phyloP scores from a whole-genome alignment of 371 early-diverging fungal genomes.

The Mortierella sp. region DNA sequence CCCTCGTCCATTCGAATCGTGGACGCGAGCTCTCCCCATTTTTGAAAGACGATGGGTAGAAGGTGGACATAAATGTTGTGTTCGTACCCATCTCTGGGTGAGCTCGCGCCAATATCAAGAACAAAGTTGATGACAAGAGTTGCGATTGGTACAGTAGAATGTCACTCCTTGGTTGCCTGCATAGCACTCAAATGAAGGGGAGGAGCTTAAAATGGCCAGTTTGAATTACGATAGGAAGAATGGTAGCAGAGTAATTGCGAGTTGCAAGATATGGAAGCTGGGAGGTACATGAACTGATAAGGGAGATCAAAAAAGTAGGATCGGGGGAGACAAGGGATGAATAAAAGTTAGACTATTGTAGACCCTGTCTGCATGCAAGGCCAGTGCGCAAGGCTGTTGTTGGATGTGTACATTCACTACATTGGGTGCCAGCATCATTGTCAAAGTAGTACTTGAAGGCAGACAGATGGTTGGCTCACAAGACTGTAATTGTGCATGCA shows the following conservation, averaged over 20 bases:
- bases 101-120: constrained; percentile 96
- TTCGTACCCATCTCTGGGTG: constrained; percentile 96
- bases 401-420: too few species aligned
- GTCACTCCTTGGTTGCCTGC: constrained; percentile 91
- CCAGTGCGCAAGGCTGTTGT: too few species aligned
- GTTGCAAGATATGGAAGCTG: too few species aligned
- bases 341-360: not conserved
- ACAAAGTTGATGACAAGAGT: constrained; percentile 66
- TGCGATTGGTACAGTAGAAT: constrained; percentile 92
- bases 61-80: constrained; percentile 87
- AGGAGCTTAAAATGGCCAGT: too few species aligned
- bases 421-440: too few species aligned
- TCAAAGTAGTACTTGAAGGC: too few species aligned
- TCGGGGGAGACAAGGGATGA: not conserved
- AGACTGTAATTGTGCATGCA: too few species aligned
- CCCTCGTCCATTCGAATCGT: constrained; percentile 57
- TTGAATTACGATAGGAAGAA: too few species aligned
- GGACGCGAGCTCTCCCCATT: constrained; percentile 87
- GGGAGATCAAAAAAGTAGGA: not conserved
- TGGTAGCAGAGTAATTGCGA: too few species aligned
- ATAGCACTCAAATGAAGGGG: constrained; percentile 40
- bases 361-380: too few species aligned
- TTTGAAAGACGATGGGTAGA: constrained; percentile 90
- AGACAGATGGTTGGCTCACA: too few species aligned
- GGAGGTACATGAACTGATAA: too few species aligned